Conservation (phyloP, 306 rosid genomes). For the Vicia villosa region DNA sequence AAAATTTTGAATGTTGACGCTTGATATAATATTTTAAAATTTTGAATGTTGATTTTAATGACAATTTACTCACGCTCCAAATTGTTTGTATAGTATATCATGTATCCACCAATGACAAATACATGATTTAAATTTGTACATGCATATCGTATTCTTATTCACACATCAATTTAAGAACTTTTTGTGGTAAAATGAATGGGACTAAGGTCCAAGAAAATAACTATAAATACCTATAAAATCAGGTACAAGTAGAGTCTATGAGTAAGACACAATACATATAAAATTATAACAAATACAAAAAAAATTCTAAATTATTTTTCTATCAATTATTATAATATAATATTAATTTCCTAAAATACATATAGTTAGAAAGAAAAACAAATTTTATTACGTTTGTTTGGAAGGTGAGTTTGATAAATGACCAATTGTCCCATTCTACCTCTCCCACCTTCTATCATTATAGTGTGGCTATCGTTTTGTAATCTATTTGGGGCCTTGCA, state of each 20-base stretch:
- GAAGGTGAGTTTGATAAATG: conserved; percentile 20
- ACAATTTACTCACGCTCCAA: too few species aligned
- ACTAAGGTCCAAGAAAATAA: neutral
- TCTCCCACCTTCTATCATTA: conserved; percentile 7
- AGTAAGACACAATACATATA: neutral
- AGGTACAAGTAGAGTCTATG: neutral
- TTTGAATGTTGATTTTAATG: too few species aligned
- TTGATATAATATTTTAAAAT: too few species aligned
- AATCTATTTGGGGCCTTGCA: conserved; percentile 23
- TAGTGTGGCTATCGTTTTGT: neutral
- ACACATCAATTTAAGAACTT: too few species aligned
- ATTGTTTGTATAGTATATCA: too few species aligned
- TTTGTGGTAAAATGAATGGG: neutral
- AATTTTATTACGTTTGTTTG: conserved; percentile 19
- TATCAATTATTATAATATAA: neutral
- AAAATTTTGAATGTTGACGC: too few species aligned
- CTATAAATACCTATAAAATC: neutral
- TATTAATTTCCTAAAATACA: neutral
- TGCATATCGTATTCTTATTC: too few species aligned
- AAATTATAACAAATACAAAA: neutral
- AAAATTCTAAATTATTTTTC: neutral
- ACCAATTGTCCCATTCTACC: conserved; percentile 21
- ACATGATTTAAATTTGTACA: too few species aligned
- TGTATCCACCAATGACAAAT: too few species aligned
- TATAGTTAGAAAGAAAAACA: neutral